Base-by-base conservation (phyloP, 2,329 filamentous ascomycete genomes). In the Lecanosticta acicola region DNA sequence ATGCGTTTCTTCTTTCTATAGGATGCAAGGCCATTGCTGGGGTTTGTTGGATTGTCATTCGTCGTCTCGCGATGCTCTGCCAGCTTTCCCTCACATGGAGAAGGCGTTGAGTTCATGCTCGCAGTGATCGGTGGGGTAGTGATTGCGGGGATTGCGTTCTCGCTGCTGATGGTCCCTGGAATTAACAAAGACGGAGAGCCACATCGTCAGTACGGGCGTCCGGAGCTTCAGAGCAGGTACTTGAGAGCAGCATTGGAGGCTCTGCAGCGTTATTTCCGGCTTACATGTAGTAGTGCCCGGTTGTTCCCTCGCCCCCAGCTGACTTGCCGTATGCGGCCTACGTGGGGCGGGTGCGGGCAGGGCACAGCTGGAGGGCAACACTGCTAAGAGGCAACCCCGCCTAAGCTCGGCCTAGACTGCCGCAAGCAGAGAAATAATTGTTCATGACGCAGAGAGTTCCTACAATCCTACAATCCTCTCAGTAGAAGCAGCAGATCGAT, bases 361-460 rank as follows among this genome's bases (percentile, higher is more conserved):
- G n/a, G n/a, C n/a, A n/a, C n/a, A n/a, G n/a, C n/a, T n/a, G n/a
- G n/a, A n/a, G n/a, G n/a, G n/a, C n/a, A 39, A 21, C 24, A 14
- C 24, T 29, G 5, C 24, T 7, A 29, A 11, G 7, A 29, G 37
- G 21, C 8, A 18, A 13, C 48, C 48, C 48, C 48, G 48, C 48
- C 41, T 37, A 21, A 50, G 48, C 47, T 50, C 47, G 43, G 47
- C 43, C 41, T 39, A 39, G 37, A 38, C 34, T 20, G 41, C 26
- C 14, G 35, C 24, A 7, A 7, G 24, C 24, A 29, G 24, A 29
- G 24, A 29, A 29, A 29, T 29, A 29, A 5, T 21, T 35, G 17
- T 18, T 36, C 43, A 42, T 50, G 47, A 50, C 47, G 47, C 47
- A 46, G 43, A 43, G 36, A 39, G 24, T 11, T 29, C 24, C 24